Percentiles rank a stretch among this genome's conserved stretches.
phyloP scores from a whole-genome alignment of 2,329 filamentous ascomycete genomes.

The Pyricularia grisea region DNA sequence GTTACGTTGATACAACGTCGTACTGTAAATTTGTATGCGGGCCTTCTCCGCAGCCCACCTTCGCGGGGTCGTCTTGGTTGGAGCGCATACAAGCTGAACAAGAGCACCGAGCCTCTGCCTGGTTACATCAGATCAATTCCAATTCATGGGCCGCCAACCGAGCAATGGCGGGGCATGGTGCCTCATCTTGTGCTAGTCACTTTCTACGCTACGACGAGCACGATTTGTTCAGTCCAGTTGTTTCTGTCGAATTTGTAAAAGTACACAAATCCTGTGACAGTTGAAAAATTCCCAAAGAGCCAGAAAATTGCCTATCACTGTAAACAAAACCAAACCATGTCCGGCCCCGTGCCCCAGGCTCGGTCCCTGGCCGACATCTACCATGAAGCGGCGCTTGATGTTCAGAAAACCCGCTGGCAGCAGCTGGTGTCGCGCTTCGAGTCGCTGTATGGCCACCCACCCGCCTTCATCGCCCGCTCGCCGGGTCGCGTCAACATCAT shows the following conservation, averaged over 20 bases:
- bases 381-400: constrained; percentile 57
- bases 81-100: background rate
- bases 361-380: constrained; percentile 75
- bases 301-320: background rate
- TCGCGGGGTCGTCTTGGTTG: background rate
- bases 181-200: background rate
- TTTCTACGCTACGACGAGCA: background rate
- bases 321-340: constrained; percentile 27
- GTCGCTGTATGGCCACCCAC: constrained; percentile 55
- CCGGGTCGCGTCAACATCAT: constrained; percentile 97
- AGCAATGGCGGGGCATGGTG: background rate
- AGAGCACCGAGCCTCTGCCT: background rate
- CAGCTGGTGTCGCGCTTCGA: constrained; percentile 63
- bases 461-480: constrained; percentile 79
- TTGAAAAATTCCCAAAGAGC: background rate
- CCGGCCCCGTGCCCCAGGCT: constrained; percentile 60
- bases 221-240: background rate
- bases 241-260: background rate
- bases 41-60: background rate
- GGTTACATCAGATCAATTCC: background rate
- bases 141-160: background rate
- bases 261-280: background rate
- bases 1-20: background rate
- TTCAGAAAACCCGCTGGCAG: constrained; percentile 68
- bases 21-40: background rate